phyloP scores from a whole-genome alignment of 2,329 filamentous ascomycete genomes.

The Pestalotiopsis sp. region DNA sequence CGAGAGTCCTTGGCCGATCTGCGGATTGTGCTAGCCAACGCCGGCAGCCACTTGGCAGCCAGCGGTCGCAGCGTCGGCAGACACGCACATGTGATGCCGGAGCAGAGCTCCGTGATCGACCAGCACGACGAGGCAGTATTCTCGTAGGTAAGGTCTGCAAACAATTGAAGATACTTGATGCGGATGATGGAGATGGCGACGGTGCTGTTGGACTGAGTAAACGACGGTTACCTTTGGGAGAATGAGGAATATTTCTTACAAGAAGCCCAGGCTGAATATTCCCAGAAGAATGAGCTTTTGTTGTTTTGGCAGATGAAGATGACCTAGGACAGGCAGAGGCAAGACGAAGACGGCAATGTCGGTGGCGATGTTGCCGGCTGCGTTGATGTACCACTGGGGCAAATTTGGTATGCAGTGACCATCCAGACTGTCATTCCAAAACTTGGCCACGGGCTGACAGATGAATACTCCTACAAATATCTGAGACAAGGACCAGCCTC shows the following conservation, averaged over 20 bases:
- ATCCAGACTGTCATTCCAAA: conserved; percentile 31
- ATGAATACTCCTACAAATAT: conserved; percentile 36
- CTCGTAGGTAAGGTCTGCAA: conserved; percentile 37
- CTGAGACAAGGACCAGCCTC: conserved; percentile 37
- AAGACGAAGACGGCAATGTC: conserved; percentile 38
- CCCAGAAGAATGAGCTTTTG: conserved; percentile 33
- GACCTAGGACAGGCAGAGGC: conserved; percentile 35
- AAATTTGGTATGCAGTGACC: conserved; percentile 34
- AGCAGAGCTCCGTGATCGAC: conserved; percentile 12
- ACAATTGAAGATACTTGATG: conserved; percentile 35
- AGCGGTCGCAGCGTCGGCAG: conserved; percentile 13
- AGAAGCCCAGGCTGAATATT: conserved; percentile 41
- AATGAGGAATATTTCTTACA: conserved; percentile 27
- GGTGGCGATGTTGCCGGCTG: conserved; percentile 38
- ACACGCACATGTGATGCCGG: conserved; percentile 7
- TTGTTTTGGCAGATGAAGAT: conserved; percentile 32
- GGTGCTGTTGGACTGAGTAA: conserved; percentile 24
- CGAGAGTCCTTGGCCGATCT: background rate
- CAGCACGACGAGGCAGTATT: conserved; percentile 28
- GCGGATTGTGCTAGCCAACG: background rate
- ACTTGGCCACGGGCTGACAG: conserved; percentile 36
- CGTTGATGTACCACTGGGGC: conserved; percentile 37
- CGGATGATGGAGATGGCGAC: conserved; percentile 41
- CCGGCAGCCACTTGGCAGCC: background rate
- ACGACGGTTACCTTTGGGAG: background rate